phyloP scores from a whole-genome alignment of 805 yeast species.

The Vanderwaltozyma polyspora region DNA sequence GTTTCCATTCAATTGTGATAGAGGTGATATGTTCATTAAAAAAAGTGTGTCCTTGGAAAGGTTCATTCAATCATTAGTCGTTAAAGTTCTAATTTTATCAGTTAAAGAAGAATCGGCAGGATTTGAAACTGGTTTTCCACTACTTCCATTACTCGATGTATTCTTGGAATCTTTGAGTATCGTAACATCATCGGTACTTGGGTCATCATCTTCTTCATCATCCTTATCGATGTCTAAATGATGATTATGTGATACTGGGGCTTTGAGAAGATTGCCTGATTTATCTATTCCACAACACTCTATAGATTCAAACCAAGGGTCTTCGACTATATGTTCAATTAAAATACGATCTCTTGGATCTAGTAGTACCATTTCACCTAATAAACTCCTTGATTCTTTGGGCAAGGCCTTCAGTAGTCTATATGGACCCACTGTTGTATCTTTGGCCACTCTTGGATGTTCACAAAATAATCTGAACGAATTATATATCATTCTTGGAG shows the following conservation, averaged over 20 bases:
- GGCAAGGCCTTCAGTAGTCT: conserved; percentile 66
- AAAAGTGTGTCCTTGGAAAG: no score
- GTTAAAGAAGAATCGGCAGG: no score
- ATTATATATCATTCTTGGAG: conserved; percentile 68
- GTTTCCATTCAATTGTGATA: no score
- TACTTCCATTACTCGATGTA: no score
- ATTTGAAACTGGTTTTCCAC: no score
- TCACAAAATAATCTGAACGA: conserved; percentile 60
- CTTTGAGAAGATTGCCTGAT: conserved; percentile 14
- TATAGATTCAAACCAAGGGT: conserved; percentile 49
- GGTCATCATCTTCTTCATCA: no score
- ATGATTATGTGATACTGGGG: conserved; percentile 42
- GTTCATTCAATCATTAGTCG: no score
- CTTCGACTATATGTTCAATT: conserved; percentile 43
- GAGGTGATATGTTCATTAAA: no score
- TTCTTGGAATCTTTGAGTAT: no score
- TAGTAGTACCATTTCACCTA: conserved; percentile 54
- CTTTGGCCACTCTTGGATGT: conserved; percentile 30
- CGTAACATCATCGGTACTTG: no score
- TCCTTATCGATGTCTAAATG: no score
- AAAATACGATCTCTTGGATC: conserved; percentile 47
- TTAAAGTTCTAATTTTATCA: no score
- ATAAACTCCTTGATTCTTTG: conserved; percentile 44
- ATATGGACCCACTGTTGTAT: conserved; percentile 54
- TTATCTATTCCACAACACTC: conserved; percentile 36